phyloP scores from a whole-genome alignment of 2,329 filamentous ascomycete species.

The Macrophomina tecta region DNA sequence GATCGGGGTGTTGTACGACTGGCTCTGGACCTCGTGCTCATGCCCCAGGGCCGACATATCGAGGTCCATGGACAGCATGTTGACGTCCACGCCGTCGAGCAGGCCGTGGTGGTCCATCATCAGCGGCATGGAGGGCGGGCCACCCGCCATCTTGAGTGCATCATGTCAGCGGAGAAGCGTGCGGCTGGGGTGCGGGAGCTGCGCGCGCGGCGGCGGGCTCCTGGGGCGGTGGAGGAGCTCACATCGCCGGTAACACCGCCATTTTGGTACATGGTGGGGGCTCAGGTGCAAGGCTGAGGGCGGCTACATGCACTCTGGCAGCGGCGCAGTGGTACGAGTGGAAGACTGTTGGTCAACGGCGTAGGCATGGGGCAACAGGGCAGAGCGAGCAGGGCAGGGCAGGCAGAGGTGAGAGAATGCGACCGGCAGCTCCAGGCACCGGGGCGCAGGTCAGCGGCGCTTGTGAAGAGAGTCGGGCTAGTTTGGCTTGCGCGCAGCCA shows the following conservation, averaged over 20 bases:
- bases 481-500: slow-evolving; percentile 19
- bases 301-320: slow-evolving; percentile 28
- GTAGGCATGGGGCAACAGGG: slow-evolving; percentile 25
- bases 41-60: slow-evolving; percentile 45
- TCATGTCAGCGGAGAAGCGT: slow-evolving; percentile 28
- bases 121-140: slow-evolving; percentile 33
- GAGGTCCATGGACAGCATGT: slow-evolving; percentile 56
- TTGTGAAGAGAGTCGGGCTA: slow-evolving; percentile 22
- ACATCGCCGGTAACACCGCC: slow-evolving; percentile 32
- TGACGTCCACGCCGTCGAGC: slow-evolving; percentile 52
- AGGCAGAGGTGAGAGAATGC: slow-evolving; percentile 27
- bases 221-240: slow-evolving; percentile 10
- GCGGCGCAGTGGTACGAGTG: slow-evolving; percentile 23
- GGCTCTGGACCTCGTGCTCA: slow-evolving; percentile 37
- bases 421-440: slow-evolving; percentile 23
- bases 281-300: slow-evolving; percentile 29
- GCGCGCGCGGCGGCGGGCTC: slow-evolving; percentile 17
- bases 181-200: slow-evolving; percentile 18
- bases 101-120: slow-evolving; percentile 42
- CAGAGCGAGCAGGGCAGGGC: slow-evolving; percentile 19
- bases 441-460: slow-evolving; percentile 23
- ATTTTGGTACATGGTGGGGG: slow-evolving; percentile 42
- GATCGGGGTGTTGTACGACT: slow-evolving; percentile 37
- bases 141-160: slow-evolving; percentile 25
- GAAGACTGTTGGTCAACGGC: slow-evolving; percentile 25